phyloP scores from a whole-genome alignment of 306 rosid species.

The Cicer bijugum region DNA sequence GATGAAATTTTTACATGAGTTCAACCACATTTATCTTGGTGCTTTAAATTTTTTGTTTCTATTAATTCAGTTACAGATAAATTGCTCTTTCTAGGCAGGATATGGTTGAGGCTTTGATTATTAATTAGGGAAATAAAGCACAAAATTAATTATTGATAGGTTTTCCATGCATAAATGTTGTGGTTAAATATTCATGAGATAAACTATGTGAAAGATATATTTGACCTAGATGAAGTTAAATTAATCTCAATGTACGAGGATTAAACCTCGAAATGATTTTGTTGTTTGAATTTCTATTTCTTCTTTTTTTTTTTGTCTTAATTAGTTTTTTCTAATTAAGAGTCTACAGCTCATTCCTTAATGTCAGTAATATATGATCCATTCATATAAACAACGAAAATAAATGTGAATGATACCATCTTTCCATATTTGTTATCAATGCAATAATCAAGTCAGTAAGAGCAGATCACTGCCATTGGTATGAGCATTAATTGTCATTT shows the following conservation, averaged over 20 bases:
- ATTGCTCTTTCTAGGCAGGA: neutral
- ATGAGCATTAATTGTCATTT: neutral
- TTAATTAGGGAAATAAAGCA: neutral
- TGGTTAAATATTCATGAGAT: neutral
- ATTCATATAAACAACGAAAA: neutral
- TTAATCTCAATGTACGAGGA: neutral
- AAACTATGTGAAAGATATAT: neutral
- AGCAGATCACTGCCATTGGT: neutral
- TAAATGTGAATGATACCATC: neutral
- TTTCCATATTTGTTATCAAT: neutral
- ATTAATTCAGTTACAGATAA: neutral
- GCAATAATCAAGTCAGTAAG: neutral
- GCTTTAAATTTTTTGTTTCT: neutral
- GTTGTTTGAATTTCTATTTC: neutral
- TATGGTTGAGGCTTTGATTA: neutral
- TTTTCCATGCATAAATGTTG: constrained; percentile 2
- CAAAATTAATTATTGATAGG: neutral
- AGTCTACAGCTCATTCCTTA: neutral
- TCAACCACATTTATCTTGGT: neutral
- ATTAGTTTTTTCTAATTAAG: neutral
- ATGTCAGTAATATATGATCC: neutral
- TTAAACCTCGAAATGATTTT: neutral
- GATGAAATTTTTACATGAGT: neutral
- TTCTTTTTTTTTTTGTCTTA: neutral
- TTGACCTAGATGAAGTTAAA: neutral